Evolutionary conservation across 352 stramenopile species (phyloP).

Genomic region (Globisporangium polare): DNA sequence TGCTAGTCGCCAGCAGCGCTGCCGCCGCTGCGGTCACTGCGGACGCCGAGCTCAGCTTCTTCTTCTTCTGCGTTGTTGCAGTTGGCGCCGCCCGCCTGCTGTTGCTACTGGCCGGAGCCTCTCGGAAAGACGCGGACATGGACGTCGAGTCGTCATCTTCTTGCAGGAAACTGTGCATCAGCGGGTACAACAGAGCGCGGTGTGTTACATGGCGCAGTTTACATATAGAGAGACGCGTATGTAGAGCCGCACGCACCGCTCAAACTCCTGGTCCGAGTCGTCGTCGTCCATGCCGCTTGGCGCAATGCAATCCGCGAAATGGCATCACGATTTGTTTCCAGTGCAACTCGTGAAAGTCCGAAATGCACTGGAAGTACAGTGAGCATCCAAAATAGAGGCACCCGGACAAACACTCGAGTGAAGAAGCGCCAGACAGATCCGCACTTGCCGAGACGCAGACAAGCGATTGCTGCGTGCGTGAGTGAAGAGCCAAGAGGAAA

Average conservation of each 20-base stretch:
- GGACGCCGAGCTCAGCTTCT: constrained; percentile 23
- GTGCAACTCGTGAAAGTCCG: constrained; percentile 5
- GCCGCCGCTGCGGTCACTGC: constrained; percentile 45
- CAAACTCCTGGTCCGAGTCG: constrained; percentile 62
- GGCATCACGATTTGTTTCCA: constrained; percentile 1
- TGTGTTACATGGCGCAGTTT: background rate
- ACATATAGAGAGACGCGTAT: background rate
- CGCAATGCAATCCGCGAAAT: constrained; percentile 1
- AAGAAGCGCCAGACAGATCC: background rate
- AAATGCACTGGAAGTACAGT: background rate
- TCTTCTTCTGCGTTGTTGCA: constrained; percentile 4
- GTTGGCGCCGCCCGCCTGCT: constrained; percentile 1
- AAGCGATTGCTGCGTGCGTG: background rate
- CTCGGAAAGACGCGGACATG: constrained; percentile 28
- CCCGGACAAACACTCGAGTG: background rate
- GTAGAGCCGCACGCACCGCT: constrained; percentile 32
- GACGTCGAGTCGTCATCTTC: constrained; percentile 52
- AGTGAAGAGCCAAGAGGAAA: background rate
- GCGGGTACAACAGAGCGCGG: background rate
- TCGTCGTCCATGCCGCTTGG: constrained; percentile 22
- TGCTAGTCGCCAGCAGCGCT: constrained; percentile 48
- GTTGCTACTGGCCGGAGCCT: background rate
- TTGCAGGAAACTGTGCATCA: constrained; percentile 39
- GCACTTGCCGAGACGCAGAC: background rate
- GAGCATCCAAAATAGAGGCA: background rate